phyloP scores from a whole-genome alignment of 257 asterid species.

The Rubia yunnanensis region DNA sequence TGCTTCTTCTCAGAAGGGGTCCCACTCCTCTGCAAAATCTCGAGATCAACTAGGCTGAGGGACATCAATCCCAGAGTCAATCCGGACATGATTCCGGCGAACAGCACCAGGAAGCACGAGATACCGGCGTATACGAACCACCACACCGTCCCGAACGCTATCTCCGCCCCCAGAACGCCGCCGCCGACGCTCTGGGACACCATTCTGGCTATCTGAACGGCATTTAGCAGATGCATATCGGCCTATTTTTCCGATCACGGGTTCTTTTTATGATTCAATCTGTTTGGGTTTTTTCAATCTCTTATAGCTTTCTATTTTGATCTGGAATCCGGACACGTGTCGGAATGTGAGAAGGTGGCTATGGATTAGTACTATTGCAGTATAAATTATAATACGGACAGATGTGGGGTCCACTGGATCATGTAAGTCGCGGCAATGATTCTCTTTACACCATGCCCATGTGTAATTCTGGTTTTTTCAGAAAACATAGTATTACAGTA shows the following conservation, averaged over 20 bases:
- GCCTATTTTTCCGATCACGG: neutral
- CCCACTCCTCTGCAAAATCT: constrained; percentile 91
- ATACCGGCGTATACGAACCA: constrained; percentile 76
- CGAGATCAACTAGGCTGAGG: constrained; percentile 84
- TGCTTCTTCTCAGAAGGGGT: constrained; percentile 70
- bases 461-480: neutral
- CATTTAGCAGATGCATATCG: constrained; percentile 53
- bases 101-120: constrained; percentile 66
- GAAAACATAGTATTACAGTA: neutral
- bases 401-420: neutral
- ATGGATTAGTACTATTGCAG: neutral
- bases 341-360: neutral
- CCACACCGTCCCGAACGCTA: constrained; percentile 65
- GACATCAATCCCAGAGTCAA: constrained; percentile 90
- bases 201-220: constrained; percentile 41
- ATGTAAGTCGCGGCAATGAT: neutral
- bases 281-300: neutral
- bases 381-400: neutral
- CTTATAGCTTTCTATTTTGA: neutral
- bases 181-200: constrained; percentile 21
- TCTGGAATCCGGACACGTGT: neutral
- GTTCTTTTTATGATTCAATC: neutral
- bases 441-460: neutral
- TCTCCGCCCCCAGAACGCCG: constrained; percentile 46
- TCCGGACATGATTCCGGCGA: constrained; percentile 95